Conservation (phyloP, 2,329 filamentous ascomycete species). For the Nectriaceae sp. region DNA sequence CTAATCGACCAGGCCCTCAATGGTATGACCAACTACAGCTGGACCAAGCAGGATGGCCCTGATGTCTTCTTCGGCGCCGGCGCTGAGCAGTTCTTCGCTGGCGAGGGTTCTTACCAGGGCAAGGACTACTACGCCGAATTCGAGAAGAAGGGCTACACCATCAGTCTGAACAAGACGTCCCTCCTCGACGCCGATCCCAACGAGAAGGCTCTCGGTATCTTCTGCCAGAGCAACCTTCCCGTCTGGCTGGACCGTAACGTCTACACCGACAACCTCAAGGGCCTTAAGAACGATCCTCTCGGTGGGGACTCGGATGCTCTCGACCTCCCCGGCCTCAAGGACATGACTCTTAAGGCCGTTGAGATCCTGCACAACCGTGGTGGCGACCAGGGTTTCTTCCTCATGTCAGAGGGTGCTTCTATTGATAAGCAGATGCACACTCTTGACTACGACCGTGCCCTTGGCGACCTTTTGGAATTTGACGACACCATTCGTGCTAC, state of each 20-base stretch:
- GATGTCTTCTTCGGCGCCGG: constrained; percentile 84
- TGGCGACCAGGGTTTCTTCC: constrained; percentile 75
- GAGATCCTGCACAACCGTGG: constrained; percentile 72
- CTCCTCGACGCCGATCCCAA: constrained; percentile 59
- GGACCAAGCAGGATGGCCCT: constrained; percentile 72
- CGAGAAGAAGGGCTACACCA: constrained; percentile 68
- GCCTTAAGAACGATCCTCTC: constrained; percentile 67
- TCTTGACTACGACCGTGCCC: constrained; percentile 82
- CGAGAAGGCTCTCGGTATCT: constrained; percentile 73
- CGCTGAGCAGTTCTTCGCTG: constrained; percentile 76
- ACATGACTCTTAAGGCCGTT: constrained; percentile 87
- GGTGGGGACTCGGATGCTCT: constrained; percentile 64
- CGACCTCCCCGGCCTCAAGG: constrained; percentile 81
- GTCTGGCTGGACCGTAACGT: constrained; percentile 88
- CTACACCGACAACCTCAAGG: constrained; percentile 69
- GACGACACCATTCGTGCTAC: constrained; percentile 82
- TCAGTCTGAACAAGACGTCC: constrained; percentile 74
- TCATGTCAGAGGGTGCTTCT: constrained; percentile 84
- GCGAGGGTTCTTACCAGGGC: constrained; percentile 64
- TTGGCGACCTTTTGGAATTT: constrained; percentile 82
- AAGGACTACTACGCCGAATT: constrained; percentile 82
- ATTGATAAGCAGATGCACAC: constrained; percentile 91
- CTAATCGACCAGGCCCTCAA: constrained; percentile 77
- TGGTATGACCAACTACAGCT: constrained; percentile 77
- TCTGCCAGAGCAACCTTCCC: constrained; percentile 72